phyloP scores from a whole-genome alignment of 2,329 filamentous ascomycete species.

The Camillea tinctor region DNA sequence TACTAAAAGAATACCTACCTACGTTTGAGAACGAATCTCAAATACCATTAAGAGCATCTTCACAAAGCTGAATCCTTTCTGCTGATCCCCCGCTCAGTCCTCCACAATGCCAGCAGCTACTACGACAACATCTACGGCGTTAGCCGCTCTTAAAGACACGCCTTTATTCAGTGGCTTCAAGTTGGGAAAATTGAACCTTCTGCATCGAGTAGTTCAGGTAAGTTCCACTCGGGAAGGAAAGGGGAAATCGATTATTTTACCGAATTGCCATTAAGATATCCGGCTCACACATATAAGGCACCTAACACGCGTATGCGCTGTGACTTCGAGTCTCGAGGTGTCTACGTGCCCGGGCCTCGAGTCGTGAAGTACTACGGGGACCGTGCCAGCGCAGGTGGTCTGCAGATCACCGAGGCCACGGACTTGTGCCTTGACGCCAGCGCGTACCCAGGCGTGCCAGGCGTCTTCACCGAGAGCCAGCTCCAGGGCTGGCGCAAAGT shows the following conservation, averaged over 20 bases:
- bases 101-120: no score
- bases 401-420: constrained; percentile 57
- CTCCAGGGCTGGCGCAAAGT: constrained; percentile 56
- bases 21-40: no score
- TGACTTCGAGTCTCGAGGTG: constrained; percentile 32
- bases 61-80: no score
- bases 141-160: constrained; percentile 20
- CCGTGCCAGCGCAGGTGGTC: constrained; percentile 25
- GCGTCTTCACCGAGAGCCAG: constrained; percentile 52
- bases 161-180: constrained; percentile 36
- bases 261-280: not conserved
- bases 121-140: constrained; percentile 1
- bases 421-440: constrained; percentile 47
- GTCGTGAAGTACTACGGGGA: constrained; percentile 26
- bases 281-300: constrained; percentile 16
- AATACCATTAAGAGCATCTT: no score
- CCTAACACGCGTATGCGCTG: constrained; percentile 33
- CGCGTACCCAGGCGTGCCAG: constrained; percentile 48
- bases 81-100: no score
- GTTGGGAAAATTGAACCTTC: constrained; percentile 33
- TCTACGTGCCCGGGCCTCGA: constrained; percentile 34
- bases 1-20: no score
- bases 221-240: constrained; percentile 7
- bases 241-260: not conserved
- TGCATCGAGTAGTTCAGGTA: constrained; percentile 39